These are phyloP conservation scores for Coemansia sp. DNA, from an alignment of 192 early-diverging fungal genomes.

Conservation along the genomic window DNA sequence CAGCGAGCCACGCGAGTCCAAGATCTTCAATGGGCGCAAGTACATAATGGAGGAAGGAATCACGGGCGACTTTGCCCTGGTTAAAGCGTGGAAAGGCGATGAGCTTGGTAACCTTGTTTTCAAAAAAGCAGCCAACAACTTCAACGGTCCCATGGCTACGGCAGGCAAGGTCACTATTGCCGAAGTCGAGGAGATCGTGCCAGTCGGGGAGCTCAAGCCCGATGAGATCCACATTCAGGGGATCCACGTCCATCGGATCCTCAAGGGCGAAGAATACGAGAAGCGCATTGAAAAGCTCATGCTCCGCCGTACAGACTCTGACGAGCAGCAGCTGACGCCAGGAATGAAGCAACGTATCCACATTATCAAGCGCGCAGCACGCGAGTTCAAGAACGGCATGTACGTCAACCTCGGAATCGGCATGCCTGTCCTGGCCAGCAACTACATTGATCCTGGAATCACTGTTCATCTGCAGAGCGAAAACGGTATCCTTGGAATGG, in stretches of 20 bases:
- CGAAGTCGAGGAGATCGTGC: constrained; percentile 80
- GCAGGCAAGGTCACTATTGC: constrained; percentile 76
- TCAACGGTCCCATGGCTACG: constrained; percentile 76
- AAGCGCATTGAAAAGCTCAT: constrained; percentile 74
- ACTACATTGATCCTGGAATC: constrained; percentile 71
- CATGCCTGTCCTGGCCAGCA: constrained; percentile 78
- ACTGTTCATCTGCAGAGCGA: constrained; percentile 76
- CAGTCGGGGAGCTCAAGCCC: constrained; percentile 66
- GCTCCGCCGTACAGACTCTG: constrained; percentile 49
- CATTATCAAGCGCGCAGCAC: constrained; percentile 76
- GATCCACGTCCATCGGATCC: constrained; percentile 71
- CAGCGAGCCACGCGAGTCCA: constrained; percentile 68
- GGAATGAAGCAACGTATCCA: constrained; percentile 61
- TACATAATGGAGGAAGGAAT: constrained; percentile 83
- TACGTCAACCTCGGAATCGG: constrained; percentile 77
- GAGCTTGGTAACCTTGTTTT: constrained; percentile 76
- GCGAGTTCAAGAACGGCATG: constrained; percentile 78
- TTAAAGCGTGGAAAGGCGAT: constrained; percentile 89
- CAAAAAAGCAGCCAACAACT: constrained; percentile 73
- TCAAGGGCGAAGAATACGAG: constrained; percentile 72
- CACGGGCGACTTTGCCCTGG: constrained; percentile 70
- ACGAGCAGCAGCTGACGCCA: constrained; percentile 32
- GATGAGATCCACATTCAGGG: constrained; percentile 76
- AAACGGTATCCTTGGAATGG: constrained; percentile 79
- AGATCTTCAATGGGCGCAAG: constrained; percentile 64